phyloP scores from a whole-genome alignment of 169 alveolate species.

The Plasmodium chabaudi region DNA sequence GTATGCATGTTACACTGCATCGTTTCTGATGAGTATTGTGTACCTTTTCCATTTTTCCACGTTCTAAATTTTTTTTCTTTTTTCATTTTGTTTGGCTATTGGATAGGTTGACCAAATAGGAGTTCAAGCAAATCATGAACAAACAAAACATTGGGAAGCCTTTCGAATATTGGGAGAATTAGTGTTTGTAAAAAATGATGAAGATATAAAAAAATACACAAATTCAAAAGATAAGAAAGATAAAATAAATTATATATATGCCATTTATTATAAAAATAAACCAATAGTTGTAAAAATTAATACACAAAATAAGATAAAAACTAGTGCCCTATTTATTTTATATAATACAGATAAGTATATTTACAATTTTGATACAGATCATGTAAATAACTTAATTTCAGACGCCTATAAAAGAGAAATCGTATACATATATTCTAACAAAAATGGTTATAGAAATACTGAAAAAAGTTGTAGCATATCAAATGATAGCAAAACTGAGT shows the following conservation, averaged over 20 bases:
- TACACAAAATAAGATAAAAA: conserved; percentile 1
- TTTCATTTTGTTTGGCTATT: neutral
- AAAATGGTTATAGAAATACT: neutral
- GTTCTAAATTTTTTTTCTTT: too few relatives aligned
- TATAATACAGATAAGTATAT: conserved; percentile 38
- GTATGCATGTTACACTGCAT: neutral
- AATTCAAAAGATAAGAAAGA: neutral
- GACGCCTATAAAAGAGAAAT: conserved; percentile 25
- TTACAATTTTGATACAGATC: conserved; percentile 28
- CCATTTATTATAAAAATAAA: conserved; percentile 37
- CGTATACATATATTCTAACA: neutral
- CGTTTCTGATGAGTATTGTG: too few relatives aligned
- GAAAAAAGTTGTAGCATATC: neutral
- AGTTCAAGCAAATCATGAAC: neutral
- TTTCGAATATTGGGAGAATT: conserved; percentile 50
- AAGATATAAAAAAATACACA: conserved; percentile 1
- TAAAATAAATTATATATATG: conserved; percentile 7
- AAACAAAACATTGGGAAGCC: neutral
- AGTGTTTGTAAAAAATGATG: neutral
- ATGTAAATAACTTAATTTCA: conserved; percentile 26
- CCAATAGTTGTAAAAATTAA: conserved; percentile 15
- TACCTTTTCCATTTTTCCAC: too few relatives aligned
- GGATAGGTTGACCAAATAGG: neutral
- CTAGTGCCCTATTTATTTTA: conserved; percentile 31
- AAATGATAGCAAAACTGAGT: neutral